Evolutionary conservation across 352 stramenopile species (phyloP), one percentile per base, ranked within the genome.

Genomic region (Globisporangium viniferum): DNA sequence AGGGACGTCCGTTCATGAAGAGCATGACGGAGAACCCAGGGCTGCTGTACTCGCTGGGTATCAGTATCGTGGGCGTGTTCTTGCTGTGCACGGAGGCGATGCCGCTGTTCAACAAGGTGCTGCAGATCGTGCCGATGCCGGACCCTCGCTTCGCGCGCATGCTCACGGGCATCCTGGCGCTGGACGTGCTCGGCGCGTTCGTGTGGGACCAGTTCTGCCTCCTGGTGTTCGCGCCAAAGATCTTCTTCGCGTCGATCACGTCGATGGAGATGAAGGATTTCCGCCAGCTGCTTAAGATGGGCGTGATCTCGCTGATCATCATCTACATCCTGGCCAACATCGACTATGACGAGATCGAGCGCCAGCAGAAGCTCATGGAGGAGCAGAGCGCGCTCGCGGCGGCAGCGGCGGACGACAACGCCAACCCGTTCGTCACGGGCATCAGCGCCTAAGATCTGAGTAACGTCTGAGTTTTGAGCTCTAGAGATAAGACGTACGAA

Each of bases 1-100:
- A 97, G 77, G 98, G 98, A 20, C 87, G 95, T 62, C 98, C 98
- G 51, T 99, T 99, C 86, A 99, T 99, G 93, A 97, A 99, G 82
- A 94, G 90, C 66, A 94, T 99, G 75, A 91, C 78, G 35, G 93
- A 99, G 59, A 99, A 99, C 75, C 93, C 93, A 12, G 76, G 94
- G n/a, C 71, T 99, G n/a, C 82, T 99, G 29, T 95, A 95, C 77
- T 97, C 89, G 62, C 85, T 97, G 1, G 88, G 88, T 0, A 79
- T 95, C 62, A 92, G 82, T 56, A 87, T 95, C 57, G 88, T 95
- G 46, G 89, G 86, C 24, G 87, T 95, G 29, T 95, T 95, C 93
- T 83, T 95, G 91, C 83, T 93, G 67, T 99, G 74, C 79, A 98
- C 81, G 59, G 88, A 89, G 82, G 90, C 88, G 2, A 95, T 97